phyloP scores from a whole-genome alignment of 2,329 filamentous ascomycete genomes.

The Ceratocystis alfenasii region DNA sequence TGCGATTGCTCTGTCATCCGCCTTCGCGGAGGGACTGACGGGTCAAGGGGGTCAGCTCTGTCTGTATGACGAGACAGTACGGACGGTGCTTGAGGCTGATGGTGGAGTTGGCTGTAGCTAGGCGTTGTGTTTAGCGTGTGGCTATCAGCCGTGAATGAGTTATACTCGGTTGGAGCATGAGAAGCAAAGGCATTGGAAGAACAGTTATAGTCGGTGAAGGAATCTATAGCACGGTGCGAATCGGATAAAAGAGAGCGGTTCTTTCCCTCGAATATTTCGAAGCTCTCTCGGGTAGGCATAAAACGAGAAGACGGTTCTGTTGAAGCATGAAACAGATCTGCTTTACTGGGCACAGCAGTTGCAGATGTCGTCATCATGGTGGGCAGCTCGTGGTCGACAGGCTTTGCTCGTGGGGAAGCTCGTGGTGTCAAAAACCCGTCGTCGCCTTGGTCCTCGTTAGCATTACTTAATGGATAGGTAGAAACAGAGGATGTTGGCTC shows the following conservation, averaged over 20 bases:
- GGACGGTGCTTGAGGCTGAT: constrained; percentile 2
- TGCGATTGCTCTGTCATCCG: constrained; percentile 11
- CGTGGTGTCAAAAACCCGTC: constrained; percentile 20
- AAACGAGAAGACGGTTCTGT: constrained; percentile 32
- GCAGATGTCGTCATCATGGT: constrained; percentile 22
- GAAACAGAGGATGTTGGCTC: not conserved
- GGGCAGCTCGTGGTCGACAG: constrained; percentile 16
- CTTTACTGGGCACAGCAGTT: constrained; percentile 12
- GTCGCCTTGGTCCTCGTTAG: constrained; percentile 13
- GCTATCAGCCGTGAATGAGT: not conserved
- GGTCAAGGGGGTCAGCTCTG: constrained; percentile 1
- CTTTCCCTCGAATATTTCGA: constrained; percentile 15
- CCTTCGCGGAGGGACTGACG: not conserved
- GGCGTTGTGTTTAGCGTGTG: not conserved
- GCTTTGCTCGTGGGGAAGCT: constrained; percentile 16
- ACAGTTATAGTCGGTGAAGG: constrained; percentile 14
- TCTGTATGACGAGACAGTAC: constrained; percentile 1
- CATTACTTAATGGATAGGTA: constrained; percentile 16
- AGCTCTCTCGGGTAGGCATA: constrained; percentile 27
- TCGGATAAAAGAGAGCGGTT: constrained; percentile 1
- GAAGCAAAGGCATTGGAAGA: constrained; percentile 16
- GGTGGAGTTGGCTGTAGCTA: constrained; percentile 8
- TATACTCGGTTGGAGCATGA: constrained; percentile 13
- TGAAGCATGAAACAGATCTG: constrained; percentile 31
- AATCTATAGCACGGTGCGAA: constrained; percentile 8